Percentiles rank a stretch among this genome's conserved stretches.
These are phyloP conservation scores for Rubroboletus satanas DNA, from an alignment of 768 basidiomycete genomes.

Conservation along the genomic window DNA sequence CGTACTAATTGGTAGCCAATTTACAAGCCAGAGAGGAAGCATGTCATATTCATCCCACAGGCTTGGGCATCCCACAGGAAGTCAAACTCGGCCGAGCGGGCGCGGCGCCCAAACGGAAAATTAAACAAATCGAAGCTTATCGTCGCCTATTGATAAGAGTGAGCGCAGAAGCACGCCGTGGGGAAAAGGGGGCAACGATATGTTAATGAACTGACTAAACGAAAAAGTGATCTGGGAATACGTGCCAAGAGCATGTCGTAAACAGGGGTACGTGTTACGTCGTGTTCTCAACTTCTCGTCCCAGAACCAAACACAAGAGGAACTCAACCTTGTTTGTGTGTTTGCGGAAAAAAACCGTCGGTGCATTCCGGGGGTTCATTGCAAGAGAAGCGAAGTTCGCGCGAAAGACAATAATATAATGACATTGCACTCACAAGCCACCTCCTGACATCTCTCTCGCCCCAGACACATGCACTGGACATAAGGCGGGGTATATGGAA, in stretches of 20 bases:
- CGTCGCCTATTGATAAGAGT: slow-evolving; percentile 1
- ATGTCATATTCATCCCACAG: slow-evolving; percentile 1
- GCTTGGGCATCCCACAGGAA: slow-evolving; percentile 5
- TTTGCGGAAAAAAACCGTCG: neutral
- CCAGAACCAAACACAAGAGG: neutral
- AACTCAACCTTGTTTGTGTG: slow-evolving; percentile 15
- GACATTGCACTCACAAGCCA: neutral
- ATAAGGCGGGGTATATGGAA: neutral
- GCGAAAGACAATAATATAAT: neutral
- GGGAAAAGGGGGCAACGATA: neutral
- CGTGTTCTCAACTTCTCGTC: neutral
- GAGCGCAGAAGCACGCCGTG: slow-evolving; percentile 16
- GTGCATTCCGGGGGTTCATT: neutral
- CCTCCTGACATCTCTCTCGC: neutral
- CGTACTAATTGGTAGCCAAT: neutral
- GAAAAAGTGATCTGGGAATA: neutral
- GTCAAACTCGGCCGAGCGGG: neutral
- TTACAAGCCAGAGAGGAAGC: neutral
- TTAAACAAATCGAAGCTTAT: slow-evolving; percentile 11
- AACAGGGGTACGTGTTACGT: neutral
- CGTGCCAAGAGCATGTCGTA: slow-evolving; percentile 4
- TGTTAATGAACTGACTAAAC: slow-evolving; percentile 2
- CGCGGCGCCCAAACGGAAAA: slow-evolving; percentile 1
- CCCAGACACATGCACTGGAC: neutral
- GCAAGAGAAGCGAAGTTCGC: neutral